Evolutionary conservation across 352 stramenopile genomes (phyloP), one percentile per base, ranked within the genome.

Genomic region (Thraustochytrium sp.): DNA sequence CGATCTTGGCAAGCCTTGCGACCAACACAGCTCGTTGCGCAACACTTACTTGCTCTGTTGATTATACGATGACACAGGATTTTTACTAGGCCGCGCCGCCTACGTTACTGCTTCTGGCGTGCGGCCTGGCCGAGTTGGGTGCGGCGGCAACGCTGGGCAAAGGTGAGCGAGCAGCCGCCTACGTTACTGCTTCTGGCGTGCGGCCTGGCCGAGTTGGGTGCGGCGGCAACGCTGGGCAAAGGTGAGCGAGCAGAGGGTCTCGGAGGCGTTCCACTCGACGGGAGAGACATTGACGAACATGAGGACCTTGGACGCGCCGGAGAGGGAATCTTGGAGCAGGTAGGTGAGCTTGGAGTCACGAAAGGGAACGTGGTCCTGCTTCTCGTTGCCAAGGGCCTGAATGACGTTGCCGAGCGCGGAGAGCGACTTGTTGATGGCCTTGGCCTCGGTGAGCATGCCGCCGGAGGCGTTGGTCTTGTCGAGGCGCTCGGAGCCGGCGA

Each of bases 361-460:
- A 84, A 97, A 98, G 21, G 94, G 95, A 23, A 98, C 92, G 87
- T 98, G 94, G 85, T 97, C 95, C 80, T 42, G 84, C 42, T 64
- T 61, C 59, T 62, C 44, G 76, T 84, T 86, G 76, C 83, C 91
- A 9, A 98, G 90, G 8, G 94, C 92, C 11, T 94, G 90, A 76
- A 98, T 98, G 55, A 99, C 95, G 82, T 98, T 91, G 4, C 95
- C 95, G 8, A 98, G 88, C 4, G 92, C 93, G 1, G 92, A 96
- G 0, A 99, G 87, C 18, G 92, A 98, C 16, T 93, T 91, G 86
- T 98, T 99, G 88, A 98, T 99, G 85, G 93, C 96, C 75, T 96
- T 93, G 23, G 95, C 95, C 84, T 98, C 95, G 87, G 98, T 98
- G 0, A 98, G 86, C 3, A 94, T 89, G 38, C 97, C 90, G 0